Evolutionary conservation across 2,329 filamentous ascomycete species (phyloP).

Genomic region (Plenodomus biglobosus): DNA sequence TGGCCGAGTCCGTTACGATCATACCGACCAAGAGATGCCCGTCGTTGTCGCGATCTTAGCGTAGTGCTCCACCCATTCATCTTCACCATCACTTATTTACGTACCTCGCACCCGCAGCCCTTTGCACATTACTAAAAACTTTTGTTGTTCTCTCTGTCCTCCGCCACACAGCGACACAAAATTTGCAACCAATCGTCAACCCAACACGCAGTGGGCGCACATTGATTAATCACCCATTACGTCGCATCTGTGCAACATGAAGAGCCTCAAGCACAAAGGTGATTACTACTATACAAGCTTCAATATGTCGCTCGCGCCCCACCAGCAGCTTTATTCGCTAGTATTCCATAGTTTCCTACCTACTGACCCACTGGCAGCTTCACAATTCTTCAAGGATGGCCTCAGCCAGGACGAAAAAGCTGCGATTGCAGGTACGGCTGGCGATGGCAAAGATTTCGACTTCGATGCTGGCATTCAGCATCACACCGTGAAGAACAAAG

Average conservation of each 20-base stretch:
- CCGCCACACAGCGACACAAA: not conserved
- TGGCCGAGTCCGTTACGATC: not conserved
- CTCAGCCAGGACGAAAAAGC: constrained; percentile 20
- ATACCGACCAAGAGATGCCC: not conserved
- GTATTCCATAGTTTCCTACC: not conserved
- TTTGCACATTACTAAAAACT: not conserved
- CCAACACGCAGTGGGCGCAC: not conserved
- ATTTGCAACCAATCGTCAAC: not conserved
- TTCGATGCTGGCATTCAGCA: constrained; percentile 21
- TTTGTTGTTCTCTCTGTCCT: not conserved
- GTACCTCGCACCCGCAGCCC: not conserved
- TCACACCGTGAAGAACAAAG: constrained; percentile 13
- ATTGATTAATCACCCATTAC: not conserved
- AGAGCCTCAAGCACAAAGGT: constrained; percentile 24
- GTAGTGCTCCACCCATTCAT: not conserved
- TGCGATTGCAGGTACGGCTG: constrained; percentile 3
- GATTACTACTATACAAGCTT: not conserved
- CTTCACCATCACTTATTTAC: not conserved
- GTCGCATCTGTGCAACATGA: constrained; percentile 11
- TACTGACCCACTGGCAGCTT: constrained; percentile 12
- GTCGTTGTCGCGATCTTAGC: not conserved
- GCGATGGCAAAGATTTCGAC: not conserved
- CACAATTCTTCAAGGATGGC: constrained; percentile 23
- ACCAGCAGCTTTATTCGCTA: not conserved
- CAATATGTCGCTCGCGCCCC: not conserved